phyloP scores from a whole-genome alignment of 1,284 basidiomycete species.

The Psilocybe mexicana region DNA sequence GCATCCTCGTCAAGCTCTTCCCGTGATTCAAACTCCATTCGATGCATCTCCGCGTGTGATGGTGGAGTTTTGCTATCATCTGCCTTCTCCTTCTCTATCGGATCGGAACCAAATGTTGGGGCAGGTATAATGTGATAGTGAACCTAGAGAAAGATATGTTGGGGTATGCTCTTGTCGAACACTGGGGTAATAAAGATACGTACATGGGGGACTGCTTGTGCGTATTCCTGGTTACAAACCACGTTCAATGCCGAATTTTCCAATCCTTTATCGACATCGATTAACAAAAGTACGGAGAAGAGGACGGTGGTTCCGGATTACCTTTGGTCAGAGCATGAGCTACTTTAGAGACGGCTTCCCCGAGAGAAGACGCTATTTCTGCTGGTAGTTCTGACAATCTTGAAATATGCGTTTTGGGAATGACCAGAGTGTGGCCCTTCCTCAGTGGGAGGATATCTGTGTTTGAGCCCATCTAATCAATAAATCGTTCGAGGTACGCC shows the following conservation, averaged over 20 bases:
- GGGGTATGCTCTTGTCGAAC: slow-evolving; percentile 1
- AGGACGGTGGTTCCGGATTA: slow-evolving; percentile 24
- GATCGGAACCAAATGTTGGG: slow-evolving; percentile 39
- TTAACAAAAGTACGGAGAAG: neutral
- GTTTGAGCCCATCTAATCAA: neutral
- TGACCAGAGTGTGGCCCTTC: slow-evolving; percentile 65
- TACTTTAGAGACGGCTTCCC: slow-evolving; percentile 59
- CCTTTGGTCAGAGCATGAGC: slow-evolving; percentile 64
- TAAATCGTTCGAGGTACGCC: neutral
- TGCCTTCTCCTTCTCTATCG: slow-evolving; percentile 18
- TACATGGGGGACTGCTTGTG: slow-evolving; percentile 79
- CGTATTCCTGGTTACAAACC: slow-evolving; percentile 81
- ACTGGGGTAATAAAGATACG: slow-evolving; percentile 24
- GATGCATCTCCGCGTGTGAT: slow-evolving; percentile 53
- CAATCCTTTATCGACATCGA: slow-evolving; percentile 42
- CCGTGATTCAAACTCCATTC: slow-evolving; percentile 55
- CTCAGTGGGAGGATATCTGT: slow-evolving; percentile 75
- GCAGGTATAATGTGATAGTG: slow-evolving; percentile 82
- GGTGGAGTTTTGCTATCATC: slow-evolving; percentile 29
- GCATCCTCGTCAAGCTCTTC: slow-evolving; percentile 61
- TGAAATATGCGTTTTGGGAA: slow-evolving; percentile 64
- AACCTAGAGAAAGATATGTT: slow-evolving; percentile 45
- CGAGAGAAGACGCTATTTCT: slow-evolving; percentile 60
- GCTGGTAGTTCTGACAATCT: slow-evolving; percentile 65
- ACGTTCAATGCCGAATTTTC: slow-evolving; percentile 70